Percentiles rank a stretch among this genome's conserved stretches.
Conservation (phyloP, 83 land plant genomes). For the Larix sibirica region DNA sequence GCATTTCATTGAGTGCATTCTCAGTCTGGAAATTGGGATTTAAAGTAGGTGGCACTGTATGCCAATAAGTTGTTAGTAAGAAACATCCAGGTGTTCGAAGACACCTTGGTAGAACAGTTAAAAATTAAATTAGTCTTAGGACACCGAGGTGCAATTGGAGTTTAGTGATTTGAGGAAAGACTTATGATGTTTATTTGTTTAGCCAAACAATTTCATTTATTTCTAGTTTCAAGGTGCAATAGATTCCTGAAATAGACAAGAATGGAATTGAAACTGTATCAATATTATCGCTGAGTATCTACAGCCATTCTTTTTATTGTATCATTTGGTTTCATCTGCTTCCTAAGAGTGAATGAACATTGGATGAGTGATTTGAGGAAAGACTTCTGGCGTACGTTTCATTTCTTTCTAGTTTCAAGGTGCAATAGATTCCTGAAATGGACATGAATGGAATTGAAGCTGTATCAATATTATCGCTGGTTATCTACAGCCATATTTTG, state of each 20-base stretch:
- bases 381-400: not conserved
- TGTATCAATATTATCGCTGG: not conserved
- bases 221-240: slow-evolving; percentile 6
- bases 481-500: not conserved
- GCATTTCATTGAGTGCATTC: not conserved
- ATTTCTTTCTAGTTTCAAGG: not conserved
- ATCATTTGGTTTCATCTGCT: slow-evolving; percentile 5
- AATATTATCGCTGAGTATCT: not conserved
- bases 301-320: not conserved
- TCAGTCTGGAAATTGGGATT: not conserved
- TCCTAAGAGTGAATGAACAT: not conserved
- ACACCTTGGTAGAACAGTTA: not conserved
- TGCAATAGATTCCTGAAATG: not conserved
- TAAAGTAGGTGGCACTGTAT: not conserved
- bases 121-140: not conserved
- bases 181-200: not conserved
- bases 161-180: not conserved
- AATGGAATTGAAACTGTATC: not conserved
- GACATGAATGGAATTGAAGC: not conserved
- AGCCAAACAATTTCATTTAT: not conserved
- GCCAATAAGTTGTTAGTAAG: not conserved
- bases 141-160: not conserved
- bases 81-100: not conserved
- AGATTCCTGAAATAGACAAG: not conserved
- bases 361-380: not conserved